Base-by-base conservation (phyloP, 306 rosid species). In the Inga oerstediana region DNA sequence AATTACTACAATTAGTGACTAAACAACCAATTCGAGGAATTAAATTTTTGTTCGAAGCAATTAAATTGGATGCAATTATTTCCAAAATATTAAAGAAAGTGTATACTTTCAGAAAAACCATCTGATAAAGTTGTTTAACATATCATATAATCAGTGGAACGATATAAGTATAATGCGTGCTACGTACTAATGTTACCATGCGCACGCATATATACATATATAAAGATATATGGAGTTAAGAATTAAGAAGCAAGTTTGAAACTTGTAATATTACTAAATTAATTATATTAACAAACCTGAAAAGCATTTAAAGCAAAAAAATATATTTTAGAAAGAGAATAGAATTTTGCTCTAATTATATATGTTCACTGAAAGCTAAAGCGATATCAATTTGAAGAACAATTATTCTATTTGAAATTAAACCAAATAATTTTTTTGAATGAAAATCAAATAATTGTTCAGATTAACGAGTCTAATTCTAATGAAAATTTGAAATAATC, bases 291-390 rank as follows among this genome's bases (percentile, higher is more conserved):
- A 58, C 64, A n/a, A 59, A 22, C 14, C 10, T 59, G 66, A 59
- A 22, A 59, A 59, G 32, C 66, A 59, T n/a, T 59, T 59, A 9
- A n/a, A 54, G 52, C 17, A 44, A 76, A 73, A 8, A 13, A 16
- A 67, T n/a, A 62, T 75, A 59, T 27, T 75, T 68, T n/a, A 70
- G 73, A 76, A 80, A 58, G 75, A 80, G 65, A 80, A 58, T 56
- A 70, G 7, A 70, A 37, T 19, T n/a, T 45, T 70, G 16, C 76
- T 77, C 70, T 66, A 34, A 20, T 73, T 32, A 72, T 65, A 41
- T 39, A 69, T 20, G 49, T 69, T 69, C 20, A 41, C 17, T 72
- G 39, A 24, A 7, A 45, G 61, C 20, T 24, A 32, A 49, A 74
- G 16, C 17, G 4, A 30, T 27, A 49, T 30, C 39, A 74, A 48